phyloP scores from a whole-genome alignment of 1,139 yeast species.

The Geotrichum phurueaensis region DNA sequence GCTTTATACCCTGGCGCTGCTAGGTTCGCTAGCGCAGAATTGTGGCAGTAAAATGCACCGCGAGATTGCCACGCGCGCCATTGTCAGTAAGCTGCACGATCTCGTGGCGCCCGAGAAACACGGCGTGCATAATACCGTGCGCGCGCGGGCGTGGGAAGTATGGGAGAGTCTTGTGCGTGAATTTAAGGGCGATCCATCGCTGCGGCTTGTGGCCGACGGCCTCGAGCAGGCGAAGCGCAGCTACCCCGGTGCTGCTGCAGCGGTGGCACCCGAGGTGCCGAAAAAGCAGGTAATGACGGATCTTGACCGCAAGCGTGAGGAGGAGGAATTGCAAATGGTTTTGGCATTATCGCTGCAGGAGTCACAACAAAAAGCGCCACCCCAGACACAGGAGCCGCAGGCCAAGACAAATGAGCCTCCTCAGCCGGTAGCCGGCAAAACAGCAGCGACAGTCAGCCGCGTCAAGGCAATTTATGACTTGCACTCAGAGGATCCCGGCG shows the following conservation, averaged over 20 bases:
- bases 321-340: slow-evolving; percentile 73
- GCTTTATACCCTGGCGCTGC: slow-evolving; percentile 54
- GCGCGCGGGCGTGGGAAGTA: slow-evolving; percentile 58
- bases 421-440: slow-evolving; percentile 21
- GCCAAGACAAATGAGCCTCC: background rate
- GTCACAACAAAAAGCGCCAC: slow-evolving; percentile 15
- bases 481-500: slow-evolving; percentile 49
- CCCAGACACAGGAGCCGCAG: slow-evolving; percentile 18
- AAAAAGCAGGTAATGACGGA: slow-evolving; percentile 49
- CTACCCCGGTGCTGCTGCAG: slow-evolving; percentile 24
- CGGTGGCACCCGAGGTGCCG: slow-evolving; percentile 52
- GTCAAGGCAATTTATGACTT: slow-evolving; percentile 85
- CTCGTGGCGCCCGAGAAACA: slow-evolving; percentile 50
- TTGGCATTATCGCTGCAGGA: slow-evolving; percentile 73
- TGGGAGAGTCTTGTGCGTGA: slow-evolving; percentile 56
- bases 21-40: slow-evolving; percentile 79
- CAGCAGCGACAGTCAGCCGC: slow-evolving; percentile 47
- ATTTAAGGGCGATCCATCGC: slow-evolving; percentile 65
- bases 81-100: slow-evolving; percentile 53
- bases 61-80: slow-evolving; percentile 61
- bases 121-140: slow-evolving; percentile 59
- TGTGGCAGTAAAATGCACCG: slow-evolving; percentile 87
- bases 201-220: slow-evolving; percentile 62
- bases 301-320: slow-evolving; percentile 54
- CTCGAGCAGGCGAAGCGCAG: slow-evolving; percentile 34